Evolutionary conservation across 176 grass and related monocot species (phyloP), one percentile per base, ranked within the genome.

Genomic region (Poa pratensis): DNA sequence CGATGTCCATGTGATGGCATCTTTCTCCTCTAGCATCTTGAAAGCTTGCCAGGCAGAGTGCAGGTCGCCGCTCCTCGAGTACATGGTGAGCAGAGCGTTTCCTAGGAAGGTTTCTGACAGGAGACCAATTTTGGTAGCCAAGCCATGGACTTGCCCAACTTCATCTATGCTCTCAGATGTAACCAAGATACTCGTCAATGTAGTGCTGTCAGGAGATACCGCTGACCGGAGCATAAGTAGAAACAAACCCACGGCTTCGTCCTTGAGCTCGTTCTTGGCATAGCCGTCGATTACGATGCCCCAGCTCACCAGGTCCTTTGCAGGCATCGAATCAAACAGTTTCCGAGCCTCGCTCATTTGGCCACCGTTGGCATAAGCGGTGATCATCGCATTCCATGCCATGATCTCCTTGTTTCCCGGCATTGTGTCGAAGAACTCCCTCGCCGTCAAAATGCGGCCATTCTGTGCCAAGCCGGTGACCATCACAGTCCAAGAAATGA

Each of bases 1-100:
- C 15, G 49, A 51, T 16, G 49, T 51, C 15, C 49, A 51, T 17
- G 49, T 90, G 3, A 97, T 72, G 55, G 72, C 6, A 43, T 98
- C 94, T 75, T 88, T 92, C 22, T 73, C 79, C 7, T 80, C 34
- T 84, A 91, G 58, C 39, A 23, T 79, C 26, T 83, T 65, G 77
- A 94, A 94, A 73, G 90, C 76, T 90, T 75, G 65, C 85, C 64
- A 72, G 9, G 88, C 50, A 11, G 82, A 88, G 30, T 76, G 42
- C 80, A 93, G 83, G 61, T 90, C 83, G 32, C 92, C 91, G 54
- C 92, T 91, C 88, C 87, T 95, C 1, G 95, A 95, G 62, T 97
- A 97, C 91, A 90, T 83, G 34, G 77, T 80, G 63, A 97, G 51
- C 60, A 97, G 59, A n/a, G 92, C 81, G 39, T 95, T 97, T 43